Percentiles rank a stretch among this genome's conserved stretches.
These are phyloP conservation scores for Crucibulum laeve DNA, from an alignment of 768 basidiomycete species.

Conservation along the genomic window DNA sequence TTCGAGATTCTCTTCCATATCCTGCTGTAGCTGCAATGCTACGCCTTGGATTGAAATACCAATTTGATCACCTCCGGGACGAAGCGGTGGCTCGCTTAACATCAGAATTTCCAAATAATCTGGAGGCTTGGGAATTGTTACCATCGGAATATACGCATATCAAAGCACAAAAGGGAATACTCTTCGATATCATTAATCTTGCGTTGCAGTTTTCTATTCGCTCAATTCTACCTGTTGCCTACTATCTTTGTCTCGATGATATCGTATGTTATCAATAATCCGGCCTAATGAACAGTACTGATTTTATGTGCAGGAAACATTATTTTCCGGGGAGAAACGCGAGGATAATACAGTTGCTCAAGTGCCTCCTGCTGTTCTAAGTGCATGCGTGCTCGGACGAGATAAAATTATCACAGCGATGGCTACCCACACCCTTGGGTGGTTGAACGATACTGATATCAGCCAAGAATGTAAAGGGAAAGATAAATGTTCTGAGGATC, in stretches of 20 bases:
- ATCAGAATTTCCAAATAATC: constrained; percentile 7
- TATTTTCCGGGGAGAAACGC: constrained; percentile 4
- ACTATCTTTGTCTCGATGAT: constrained; percentile 5
- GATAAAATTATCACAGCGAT: constrained; percentile 4
- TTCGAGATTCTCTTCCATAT: constrained; percentile 1
- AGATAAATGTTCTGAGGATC: not conserved
- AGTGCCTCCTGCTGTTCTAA: constrained; percentile 3
- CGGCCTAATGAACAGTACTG: not conserved
- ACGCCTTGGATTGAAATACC: constrained; percentile 15
- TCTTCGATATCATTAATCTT: constrained; percentile 9
- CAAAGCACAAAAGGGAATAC: constrained; percentile 1
- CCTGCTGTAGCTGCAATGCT: constrained; percentile 7
- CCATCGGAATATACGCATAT: constrained; percentile 2
- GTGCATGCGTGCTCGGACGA: constrained; percentile 7
- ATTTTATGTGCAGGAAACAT: not conserved
- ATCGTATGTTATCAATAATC: constrained; percentile 1
- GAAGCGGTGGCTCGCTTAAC: constrained; percentile 8
- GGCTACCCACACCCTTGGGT: constrained; percentile 2
- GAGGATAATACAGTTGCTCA: constrained; percentile 4
- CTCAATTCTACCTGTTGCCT: constrained; percentile 5
- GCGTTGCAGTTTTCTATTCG: constrained; percentile 5
- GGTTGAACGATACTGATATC: constrained; percentile 1
- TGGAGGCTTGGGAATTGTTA: constrained; percentile 6
- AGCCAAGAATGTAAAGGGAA: not conserved
- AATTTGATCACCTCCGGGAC: constrained; percentile 6